Conservation (phyloP, 2,329 filamentous ascomycete genomes). For the Fusarium sp. region DNA sequence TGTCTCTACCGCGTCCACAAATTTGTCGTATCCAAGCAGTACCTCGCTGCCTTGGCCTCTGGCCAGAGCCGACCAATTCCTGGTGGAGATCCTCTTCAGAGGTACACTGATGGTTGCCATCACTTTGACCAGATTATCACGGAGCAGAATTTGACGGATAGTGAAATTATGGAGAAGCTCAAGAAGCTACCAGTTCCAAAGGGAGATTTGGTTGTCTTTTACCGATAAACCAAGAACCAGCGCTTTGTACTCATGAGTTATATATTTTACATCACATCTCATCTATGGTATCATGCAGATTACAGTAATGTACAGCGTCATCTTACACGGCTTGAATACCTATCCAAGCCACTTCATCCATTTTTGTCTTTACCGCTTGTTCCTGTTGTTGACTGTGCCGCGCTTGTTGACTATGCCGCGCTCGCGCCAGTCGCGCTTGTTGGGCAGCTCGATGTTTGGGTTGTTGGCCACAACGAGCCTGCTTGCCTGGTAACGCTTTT, state of each 20-base stretch:
- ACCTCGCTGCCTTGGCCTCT: conserved; percentile 65
- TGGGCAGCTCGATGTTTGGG: conserved; percentile 54
- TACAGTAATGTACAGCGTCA: conserved; percentile 45
- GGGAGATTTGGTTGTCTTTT: conserved; percentile 65
- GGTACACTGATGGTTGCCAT: conserved; percentile 79
- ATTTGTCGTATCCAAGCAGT: conserved; percentile 79
- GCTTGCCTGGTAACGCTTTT: conserved; percentile 32
- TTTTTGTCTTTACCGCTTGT: conserved; percentile 10
- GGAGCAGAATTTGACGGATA: conserved; percentile 76
- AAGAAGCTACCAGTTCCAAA: conserved; percentile 64
- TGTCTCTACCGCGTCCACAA: conserved; percentile 94
- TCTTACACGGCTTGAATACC: conserved; percentile 28
- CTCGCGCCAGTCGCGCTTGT: conserved; percentile 47
- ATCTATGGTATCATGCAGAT: conserved; percentile 44
- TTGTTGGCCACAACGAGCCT: conserved; percentile 52
- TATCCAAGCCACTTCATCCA: neutral
- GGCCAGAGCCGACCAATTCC: conserved; percentile 58
- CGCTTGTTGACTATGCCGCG: conserved; percentile 27
- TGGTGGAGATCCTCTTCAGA: conserved; percentile 65
- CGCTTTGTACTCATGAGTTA: conserved; percentile 16
- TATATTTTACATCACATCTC: conserved; percentile 39
- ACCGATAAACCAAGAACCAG: conserved; percentile 51
- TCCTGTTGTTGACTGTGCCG: neutral
- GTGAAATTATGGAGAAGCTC: conserved; percentile 75
- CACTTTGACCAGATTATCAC: conserved; percentile 86